Evolutionary conservation across 257 asterid species (phyloP), one percentile per base, ranked within the genome.

Genomic region (Plantago major): DNA sequence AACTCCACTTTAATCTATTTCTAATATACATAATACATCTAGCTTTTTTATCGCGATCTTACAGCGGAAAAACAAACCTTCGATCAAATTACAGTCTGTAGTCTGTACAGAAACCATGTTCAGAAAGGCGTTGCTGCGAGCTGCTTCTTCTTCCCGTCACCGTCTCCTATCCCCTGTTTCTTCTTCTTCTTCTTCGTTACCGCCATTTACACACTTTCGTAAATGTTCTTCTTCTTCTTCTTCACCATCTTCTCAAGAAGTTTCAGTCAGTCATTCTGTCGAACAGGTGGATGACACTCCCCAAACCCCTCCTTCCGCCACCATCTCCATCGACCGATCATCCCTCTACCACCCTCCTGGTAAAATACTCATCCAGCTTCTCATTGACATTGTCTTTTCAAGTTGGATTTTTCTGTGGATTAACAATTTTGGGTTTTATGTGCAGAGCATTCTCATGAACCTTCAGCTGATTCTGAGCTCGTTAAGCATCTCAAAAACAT

Each of bases 241-340:
- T 42, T 55, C 79, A 16, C 64, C 78, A 48, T 52, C 78, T 15
- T 64, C 79, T 50, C 73, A 72, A 65, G 73, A 72, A 63, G 40
- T 48, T 70, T 60, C 90, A 3, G 9, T 59, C 71, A 64, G 72
- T 72, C 77, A 72, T 75, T 79, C 60, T 57, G 84, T 82, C 88
- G 88, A 90, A 74, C 94, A 84, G 51, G 46, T 67, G 82, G 88
- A 82, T 69, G 88, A 72, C 74, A 17, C 78, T 10, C 30, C 71
- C 43, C 67, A 71, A 12, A 58, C 81, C 13, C 67, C 77, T 15
- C 69, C 78, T 47, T 68, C 94, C 67, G 67, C 94, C 73, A 65
- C 84, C 43, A 77, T 91, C 69, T 84, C 98, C 73, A 19, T 91
- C 67, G 98, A 91, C 65, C 96, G 98, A 59, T 85, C 98, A 40